Percentiles rank a stretch among this genome's conserved stretches.
These are phyloP conservation scores for Russula ochroleuca DNA, from an alignment of 768 basidiomycete species.

Conservation along the genomic window DNA sequence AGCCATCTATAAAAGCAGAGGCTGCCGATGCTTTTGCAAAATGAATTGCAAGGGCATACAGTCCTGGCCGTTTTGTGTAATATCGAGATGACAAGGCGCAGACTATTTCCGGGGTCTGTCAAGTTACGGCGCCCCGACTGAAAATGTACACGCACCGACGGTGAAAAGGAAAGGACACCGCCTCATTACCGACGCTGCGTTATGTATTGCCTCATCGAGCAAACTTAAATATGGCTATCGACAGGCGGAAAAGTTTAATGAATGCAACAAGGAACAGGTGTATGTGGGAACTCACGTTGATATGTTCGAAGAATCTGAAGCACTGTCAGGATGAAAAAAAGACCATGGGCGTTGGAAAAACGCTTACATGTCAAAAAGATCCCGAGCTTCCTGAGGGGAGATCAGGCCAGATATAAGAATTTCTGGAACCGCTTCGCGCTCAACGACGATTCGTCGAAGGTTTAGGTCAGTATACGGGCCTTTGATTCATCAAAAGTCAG, in stretches of 20 bases:
- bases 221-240: conserved; percentile 53
- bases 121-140: neutral
- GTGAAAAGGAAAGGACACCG: conserved; percentile 57
- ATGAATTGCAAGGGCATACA: conserved; percentile 56
- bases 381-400: conserved; percentile 32
- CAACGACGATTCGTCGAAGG: conserved; percentile 34
- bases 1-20: conserved; percentile 54
- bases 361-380: conserved; percentile 34
- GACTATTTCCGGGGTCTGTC: conserved; percentile 37
- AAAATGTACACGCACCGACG: conserved; percentile 42
- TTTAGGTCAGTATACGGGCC: conserved; percentile 34
- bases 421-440: conserved; percentile 34
- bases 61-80: conserved; percentile 49
- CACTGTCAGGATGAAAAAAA: conserved; percentile 2
- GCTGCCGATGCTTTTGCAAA: conserved; percentile 61
- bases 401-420: conserved; percentile 35
- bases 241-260: conserved; percentile 2
- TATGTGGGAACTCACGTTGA: conserved; percentile 43
- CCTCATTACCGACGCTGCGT: conserved; percentile 49
- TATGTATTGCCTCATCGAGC: conserved; percentile 54
- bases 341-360: neutral
- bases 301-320: conserved; percentile 48
- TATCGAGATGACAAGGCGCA: conserved; percentile 68
- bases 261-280: conserved; percentile 18
- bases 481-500: conserved; percentile 4